phyloP scores from a whole-genome alignment of 2,329 filamentous ascomycete species.

The Lojkania enalia region DNA sequence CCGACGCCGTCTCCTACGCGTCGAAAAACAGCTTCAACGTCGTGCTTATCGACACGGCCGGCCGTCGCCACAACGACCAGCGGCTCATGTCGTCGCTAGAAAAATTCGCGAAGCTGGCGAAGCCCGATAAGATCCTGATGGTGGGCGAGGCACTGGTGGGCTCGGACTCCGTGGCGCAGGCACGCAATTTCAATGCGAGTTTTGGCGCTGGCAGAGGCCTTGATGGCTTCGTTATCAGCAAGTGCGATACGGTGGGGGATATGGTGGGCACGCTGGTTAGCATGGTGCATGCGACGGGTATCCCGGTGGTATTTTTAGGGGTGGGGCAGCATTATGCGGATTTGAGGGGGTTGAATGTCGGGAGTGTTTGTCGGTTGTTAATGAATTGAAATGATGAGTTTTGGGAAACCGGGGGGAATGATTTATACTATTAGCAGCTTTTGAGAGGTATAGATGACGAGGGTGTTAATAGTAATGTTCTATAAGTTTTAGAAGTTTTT shows the following conservation, averaged over 20 bases:
- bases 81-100: constrained; percentile 95
- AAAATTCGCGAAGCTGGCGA: constrained; percentile 94
- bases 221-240: constrained; percentile 97
- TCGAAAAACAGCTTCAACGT: constrained; percentile 80
- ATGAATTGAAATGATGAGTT: no score
- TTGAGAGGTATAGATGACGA: no score
- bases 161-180: constrained; percentile 92
- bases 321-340: constrained; percentile 70
- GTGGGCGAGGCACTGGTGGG: constrained; percentile 91
- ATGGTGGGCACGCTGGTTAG: constrained; percentile 96
- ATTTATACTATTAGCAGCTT: no score
- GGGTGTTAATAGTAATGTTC: no score
- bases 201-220: constrained; percentile 81
- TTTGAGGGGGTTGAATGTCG: constrained; percentile 65
- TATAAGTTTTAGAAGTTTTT: no score
- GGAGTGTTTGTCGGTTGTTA: constrained; percentile 63
- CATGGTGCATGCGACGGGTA: constrained; percentile 95
- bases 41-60: constrained; percentile 94
- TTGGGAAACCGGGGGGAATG: no score
- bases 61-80: constrained; percentile 91
- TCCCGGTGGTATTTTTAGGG: constrained; percentile 91
- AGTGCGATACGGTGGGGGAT: constrained; percentile 98
- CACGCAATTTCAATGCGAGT: constrained; percentile 91
- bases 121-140: constrained; percentile 99
- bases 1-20: constrained; percentile 86